Conservation (phyloP, 352 stramenopile species). For the Plasmopara halstedii region DNA sequence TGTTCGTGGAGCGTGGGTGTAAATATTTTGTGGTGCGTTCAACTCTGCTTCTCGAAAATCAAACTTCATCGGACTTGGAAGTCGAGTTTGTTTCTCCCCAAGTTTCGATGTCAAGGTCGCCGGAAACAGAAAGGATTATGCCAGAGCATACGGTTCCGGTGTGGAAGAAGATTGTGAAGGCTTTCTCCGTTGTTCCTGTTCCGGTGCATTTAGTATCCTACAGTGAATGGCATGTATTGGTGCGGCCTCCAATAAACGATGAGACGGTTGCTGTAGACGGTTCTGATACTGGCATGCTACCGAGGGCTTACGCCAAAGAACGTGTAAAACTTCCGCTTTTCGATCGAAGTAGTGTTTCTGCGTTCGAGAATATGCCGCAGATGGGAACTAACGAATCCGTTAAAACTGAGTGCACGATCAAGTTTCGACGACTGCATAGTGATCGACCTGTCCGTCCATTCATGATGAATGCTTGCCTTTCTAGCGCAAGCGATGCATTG, state of each 20-base stretch:
- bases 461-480: conserved; percentile 64
- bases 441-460: conserved; percentile 75
- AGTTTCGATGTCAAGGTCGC: conserved; percentile 26
- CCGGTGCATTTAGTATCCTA: conserved; percentile 67
- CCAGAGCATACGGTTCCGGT: conserved; percentile 42
- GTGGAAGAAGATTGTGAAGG: conserved; percentile 59
- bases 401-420: conserved; percentile 43
- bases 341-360: conserved; percentile 31
- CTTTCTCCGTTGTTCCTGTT: conserved; percentile 54
- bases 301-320: conserved; percentile 73
- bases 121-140: conserved; percentile 18
- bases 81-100: conserved; percentile 73
- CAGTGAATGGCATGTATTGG: conserved; percentile 64
- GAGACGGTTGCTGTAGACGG: conserved; percentile 11
- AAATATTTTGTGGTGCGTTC: conserved; percentile 85
- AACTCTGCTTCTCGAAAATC: conserved; percentile 74
- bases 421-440: conserved; percentile 70
- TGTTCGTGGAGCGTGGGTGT: conserved; percentile 76
- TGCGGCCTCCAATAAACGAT: conserved; percentile 59
- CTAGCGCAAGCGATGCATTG: conserved; percentile 40
- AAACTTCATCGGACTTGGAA: conserved; percentile 75
- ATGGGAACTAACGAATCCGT: conserved; percentile 28
- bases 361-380: conserved; percentile 19
- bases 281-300: conserved; percentile 11
- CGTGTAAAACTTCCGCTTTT: conserved; percentile 62